A percentile compares a stretch with the other conserved stretches of the same genome.
Conservation (phyloP, 306 rosid genomes). For the Dalbergia cultrata region DNA sequence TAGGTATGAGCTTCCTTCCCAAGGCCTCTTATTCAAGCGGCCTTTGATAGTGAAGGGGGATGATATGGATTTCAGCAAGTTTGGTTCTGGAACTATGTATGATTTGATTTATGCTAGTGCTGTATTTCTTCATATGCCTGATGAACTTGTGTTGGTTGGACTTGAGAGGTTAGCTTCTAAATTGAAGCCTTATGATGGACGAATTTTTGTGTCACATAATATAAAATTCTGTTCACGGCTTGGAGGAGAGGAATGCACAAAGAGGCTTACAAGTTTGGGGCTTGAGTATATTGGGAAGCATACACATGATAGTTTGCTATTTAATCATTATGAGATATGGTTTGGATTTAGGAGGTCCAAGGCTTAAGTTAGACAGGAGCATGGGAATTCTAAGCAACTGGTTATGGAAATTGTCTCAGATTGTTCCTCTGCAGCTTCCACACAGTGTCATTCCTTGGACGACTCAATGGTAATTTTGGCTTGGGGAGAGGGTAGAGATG, state of each 20-base stretch:
- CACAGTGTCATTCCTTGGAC: conserved; percentile 26
- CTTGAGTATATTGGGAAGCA: conserved; percentile 82
- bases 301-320: conserved; percentile 87
- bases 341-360: conserved; percentile 73
- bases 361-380: conserved; percentile 38
- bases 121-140: conserved; percentile 95
- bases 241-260: conserved; percentile 86
- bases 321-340: conserved; percentile 95
- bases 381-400: no score
- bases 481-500: conserved; percentile 36
- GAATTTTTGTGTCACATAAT: conserved; percentile 89
- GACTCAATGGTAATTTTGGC: conserved; percentile 31
- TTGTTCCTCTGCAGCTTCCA: conserved; percentile 23
- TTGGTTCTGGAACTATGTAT: conserved; percentile 62
- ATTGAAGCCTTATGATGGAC: conserved; percentile 74
- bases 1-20: conserved; percentile 93
- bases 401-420: conserved; percentile 9
- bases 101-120: conserved; percentile 95
- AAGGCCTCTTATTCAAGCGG: conserved; percentile 83
- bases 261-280: conserved; percentile 72
- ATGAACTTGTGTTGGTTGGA: conserved; percentile 86
- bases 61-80: conserved; percentile 76
- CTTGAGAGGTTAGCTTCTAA: conserved; percentile 74
- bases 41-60: conserved; percentile 86
- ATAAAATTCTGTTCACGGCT: conserved; percentile 85